phyloP scores from a whole-genome alignment of 2,329 filamentous ascomycete species.

The Onygenales sp. region DNA sequence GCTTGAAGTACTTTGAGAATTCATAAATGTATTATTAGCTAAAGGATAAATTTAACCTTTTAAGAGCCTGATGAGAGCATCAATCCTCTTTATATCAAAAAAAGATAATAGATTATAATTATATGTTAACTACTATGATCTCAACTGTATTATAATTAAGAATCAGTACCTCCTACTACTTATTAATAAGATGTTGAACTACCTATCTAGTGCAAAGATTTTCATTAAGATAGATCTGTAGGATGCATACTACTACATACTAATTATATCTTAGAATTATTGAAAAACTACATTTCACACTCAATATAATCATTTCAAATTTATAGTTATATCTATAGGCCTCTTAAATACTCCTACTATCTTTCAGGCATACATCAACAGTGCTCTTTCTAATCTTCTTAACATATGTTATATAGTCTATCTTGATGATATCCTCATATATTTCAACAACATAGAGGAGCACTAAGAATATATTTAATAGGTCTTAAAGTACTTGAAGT shows the following conservation, averaged over 20 bases:
- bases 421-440: conserved; percentile 3
- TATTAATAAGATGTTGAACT: conserved; percentile 15
- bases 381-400: not conserved
- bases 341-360: not conserved
- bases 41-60: not conserved
- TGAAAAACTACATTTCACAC: not conserved
- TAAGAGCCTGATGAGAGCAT: not conserved
- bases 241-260: conserved; percentile 14
- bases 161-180: conserved; percentile 17
- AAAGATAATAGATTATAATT: conserved; percentile 10
- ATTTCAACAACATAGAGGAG: conserved; percentile 1
- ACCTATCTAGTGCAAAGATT: conserved; percentile 10
- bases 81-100: not conserved
- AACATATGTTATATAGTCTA: not conserved
- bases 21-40: not conserved
- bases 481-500: conserved; percentile 4
- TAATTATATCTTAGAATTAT: conserved; percentile 5
- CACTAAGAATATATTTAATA: conserved; percentile 3
- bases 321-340: not conserved
- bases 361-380: not conserved
- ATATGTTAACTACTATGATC: conserved; percentile 17
- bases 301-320: conserved; percentile 2
- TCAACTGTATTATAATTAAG: conserved; percentile 19
- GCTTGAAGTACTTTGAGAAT: not conserved
- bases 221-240: conserved; percentile 19